Conservation (phyloP, 1,284 basidiomycete species). For the Trichosporon asahii region DNA sequence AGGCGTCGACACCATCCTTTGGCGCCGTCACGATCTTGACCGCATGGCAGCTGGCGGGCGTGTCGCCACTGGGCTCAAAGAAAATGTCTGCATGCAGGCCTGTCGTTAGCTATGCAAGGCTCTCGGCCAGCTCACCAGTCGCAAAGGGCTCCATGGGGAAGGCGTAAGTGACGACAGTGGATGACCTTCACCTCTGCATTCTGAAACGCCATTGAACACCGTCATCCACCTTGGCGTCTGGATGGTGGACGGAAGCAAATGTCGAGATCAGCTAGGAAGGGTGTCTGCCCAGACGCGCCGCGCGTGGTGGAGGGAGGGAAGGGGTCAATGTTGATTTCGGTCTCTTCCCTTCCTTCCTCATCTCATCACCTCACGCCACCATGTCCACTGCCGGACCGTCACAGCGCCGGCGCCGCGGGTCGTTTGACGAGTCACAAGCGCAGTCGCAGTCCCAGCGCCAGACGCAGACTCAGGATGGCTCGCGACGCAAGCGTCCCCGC, state of each 20-base stretch:
- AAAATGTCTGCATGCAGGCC: slow-evolving; percentile 14
- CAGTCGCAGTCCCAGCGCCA: not conserved
- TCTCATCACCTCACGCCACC: not conserved
- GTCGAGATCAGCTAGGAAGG: not conserved
- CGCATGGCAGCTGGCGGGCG: slow-evolving; percentile 1
- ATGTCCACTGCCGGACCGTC: slow-evolving; percentile 14
- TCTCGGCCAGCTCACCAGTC: slow-evolving; percentile 2
- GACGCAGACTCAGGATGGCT: not conserved
- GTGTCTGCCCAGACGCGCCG: not conserved
- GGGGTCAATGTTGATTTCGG: not conserved
- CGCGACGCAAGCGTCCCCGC: slow-evolving; percentile 4
- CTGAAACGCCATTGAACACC: not conserved
- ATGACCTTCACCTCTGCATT: not conserved
- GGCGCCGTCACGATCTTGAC: slow-evolving; percentile 21
- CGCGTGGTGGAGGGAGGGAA: slow-evolving; percentile 3
- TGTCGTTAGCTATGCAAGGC: not conserved
- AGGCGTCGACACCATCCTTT: not conserved
- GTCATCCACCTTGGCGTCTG: no score
- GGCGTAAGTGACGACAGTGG: not conserved
- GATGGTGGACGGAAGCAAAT: not conserved
- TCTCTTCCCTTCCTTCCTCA: not conserved
- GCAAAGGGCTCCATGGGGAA: slow-evolving; percentile 1
- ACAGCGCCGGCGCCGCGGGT: not conserved
- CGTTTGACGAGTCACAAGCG: not conserved
- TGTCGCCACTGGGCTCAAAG: slow-evolving; percentile 10